phyloP scores from a whole-genome alignment of 352 stramenopile genomes.

The Globisporangium alternatum region DNA sequence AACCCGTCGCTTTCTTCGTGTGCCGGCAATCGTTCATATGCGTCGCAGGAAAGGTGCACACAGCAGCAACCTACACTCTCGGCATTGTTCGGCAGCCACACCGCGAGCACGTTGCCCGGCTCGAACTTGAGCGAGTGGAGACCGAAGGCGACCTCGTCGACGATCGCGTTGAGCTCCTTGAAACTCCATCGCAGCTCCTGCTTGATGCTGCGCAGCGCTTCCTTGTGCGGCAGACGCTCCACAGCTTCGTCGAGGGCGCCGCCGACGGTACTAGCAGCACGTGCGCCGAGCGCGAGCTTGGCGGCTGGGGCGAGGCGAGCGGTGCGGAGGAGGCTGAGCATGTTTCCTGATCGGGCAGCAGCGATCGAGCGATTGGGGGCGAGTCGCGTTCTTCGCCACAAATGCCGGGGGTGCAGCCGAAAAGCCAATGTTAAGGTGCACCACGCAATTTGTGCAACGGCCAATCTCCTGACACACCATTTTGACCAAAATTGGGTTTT shows the following conservation, averaged over 20 bases:
- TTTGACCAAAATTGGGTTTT: background rate
- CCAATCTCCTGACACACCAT: background rate
- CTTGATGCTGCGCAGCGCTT: slow-evolving; percentile 79
- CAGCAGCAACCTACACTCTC: slow-evolving; percentile 49
- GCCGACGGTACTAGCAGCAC: slow-evolving; percentile 64
- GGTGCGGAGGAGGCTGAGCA: slow-evolving; percentile 67
- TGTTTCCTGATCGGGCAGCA: slow-evolving; percentile 19
- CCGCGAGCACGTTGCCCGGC: slow-evolving; percentile 66
- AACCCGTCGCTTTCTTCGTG: no score
- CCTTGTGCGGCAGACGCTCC: slow-evolving; percentile 77
- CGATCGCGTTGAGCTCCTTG: slow-evolving; percentile 70
- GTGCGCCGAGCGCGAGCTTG: slow-evolving; percentile 28
- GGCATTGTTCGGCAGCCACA: slow-evolving; percentile 84
- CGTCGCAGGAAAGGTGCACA: background rate
- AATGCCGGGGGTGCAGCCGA: slow-evolving; percentile 11
- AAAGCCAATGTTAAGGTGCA: background rate
- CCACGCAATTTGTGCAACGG: background rate
- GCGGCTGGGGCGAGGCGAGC: slow-evolving; percentile 43
- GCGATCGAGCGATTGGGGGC: slow-evolving; percentile 19
- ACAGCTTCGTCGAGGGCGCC: slow-evolving; percentile 73
- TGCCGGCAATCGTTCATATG: no score
- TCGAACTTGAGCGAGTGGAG: slow-evolving; percentile 74
- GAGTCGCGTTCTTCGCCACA: slow-evolving; percentile 37
- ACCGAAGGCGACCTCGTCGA: slow-evolving; percentile 78
- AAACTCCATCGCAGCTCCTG: slow-evolving; percentile 86